phyloP scores from a whole-genome alignment of 179 eudicot species.

The Silene noctiflora region DNA sequence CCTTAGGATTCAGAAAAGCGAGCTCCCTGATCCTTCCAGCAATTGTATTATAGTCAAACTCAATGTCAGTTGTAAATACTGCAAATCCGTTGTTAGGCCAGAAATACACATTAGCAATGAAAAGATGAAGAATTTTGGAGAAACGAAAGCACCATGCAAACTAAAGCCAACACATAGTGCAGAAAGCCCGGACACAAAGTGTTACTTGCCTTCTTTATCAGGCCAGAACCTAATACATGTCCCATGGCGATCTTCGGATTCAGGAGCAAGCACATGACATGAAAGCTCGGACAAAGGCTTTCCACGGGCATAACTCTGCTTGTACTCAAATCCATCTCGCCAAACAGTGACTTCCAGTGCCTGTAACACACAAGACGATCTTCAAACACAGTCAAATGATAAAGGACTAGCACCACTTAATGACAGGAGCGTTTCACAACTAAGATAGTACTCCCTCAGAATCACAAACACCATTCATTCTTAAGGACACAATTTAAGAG shows the following conservation, averaged over 20 bases:
- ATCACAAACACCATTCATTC: too few species aligned
- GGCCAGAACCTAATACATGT: conserved; percentile 88
- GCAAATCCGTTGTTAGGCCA: conserved; percentile 31
- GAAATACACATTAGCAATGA: conserved; percentile 14
- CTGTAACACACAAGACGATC: conserved; percentile 32
- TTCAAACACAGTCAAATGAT: not conserved
- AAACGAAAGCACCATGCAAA: not conserved
- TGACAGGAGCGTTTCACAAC: not conserved
- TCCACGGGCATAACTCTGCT: conserved; percentile 87
- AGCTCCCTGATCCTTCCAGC: conserved; percentile 96
- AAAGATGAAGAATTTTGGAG: not conserved
- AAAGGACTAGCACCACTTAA: not conserved
- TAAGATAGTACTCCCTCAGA: not conserved
- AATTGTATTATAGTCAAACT: conserved; percentile 77
- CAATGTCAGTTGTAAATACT: conserved; percentile 80
- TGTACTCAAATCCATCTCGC: conserved; percentile 82
- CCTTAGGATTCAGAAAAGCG: conserved; percentile 95
- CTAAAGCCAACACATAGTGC: not conserved
- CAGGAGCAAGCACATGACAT: conserved; percentile 52
- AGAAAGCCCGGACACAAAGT: conserved; percentile 11
- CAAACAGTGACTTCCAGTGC: conserved; percentile 79
- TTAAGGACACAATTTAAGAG: too few species aligned
- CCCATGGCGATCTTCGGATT: conserved; percentile 54
- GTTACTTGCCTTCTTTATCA: conserved; percentile 63
- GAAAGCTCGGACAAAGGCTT: conserved; percentile 62